Evolutionary conservation across 306 rosid species (phyloP), one percentile per base, ranked within the genome.

Genomic region (Fragaria iinumae): DNA sequence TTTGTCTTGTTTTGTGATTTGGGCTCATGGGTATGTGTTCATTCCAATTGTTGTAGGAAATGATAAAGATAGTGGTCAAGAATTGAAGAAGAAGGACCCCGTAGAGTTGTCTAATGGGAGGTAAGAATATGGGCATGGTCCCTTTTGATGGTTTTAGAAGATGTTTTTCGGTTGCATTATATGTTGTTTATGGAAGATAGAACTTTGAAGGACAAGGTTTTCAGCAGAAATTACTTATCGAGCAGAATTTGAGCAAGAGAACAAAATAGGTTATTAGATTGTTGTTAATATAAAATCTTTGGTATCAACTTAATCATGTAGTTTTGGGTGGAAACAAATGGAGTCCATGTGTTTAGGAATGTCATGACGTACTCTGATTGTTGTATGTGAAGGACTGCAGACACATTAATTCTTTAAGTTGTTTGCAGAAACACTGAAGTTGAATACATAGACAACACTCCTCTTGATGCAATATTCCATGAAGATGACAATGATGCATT

Each of bases 391-490:
- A 50, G 39, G 34, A 56, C 73, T 62, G 32, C 50, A 47, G 72
- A 77, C 10, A 3, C 2, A 45, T 60, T 74, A 60, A 34, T 50
- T 62, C 80, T 39, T 68, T 65, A 72, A 39, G 25, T 68, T 57
- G 65, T 23, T 67, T 73, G 47, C 88, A 89, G 93, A 78, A 78
- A 80, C 41, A 69, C 74, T 62, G 82, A 75, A 71, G 83, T 62
- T 38, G 86, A 80, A 67, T 90, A 82, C 64, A 55, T 77, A 64
- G 81, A 74, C 69, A 79, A 76, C 36, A 57, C 74, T 73, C 80
- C 96, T 43, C 90, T 95, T 45, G 91, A 89, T 78, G 68, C 78
- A 32, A 62, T 88, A 73, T 92, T 90, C 68, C 80, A 83, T 70
- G 93, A 92, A 45, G 87, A 89, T 64, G 96, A 88, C 59, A 83